These are phyloP conservation scores for Didymella arachidicola DNA, from an alignment of 2,329 filamentous ascomycete genomes.

Conservation along the genomic window DNA sequence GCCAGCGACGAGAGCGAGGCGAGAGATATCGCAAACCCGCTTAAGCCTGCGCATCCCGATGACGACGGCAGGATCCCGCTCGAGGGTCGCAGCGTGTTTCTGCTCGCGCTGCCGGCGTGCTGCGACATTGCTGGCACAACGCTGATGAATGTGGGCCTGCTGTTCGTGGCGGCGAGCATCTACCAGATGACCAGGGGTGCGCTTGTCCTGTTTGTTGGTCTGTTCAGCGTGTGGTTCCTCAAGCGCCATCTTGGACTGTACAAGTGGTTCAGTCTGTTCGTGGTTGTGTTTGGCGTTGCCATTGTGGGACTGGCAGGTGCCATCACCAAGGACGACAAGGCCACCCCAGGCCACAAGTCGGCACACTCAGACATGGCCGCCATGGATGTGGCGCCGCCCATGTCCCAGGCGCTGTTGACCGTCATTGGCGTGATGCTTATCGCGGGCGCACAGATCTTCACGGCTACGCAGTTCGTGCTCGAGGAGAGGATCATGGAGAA, in stretches of 20 bases:
- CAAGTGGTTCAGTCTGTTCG: conserved; percentile 88
- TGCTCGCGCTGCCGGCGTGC: conserved; percentile 85
- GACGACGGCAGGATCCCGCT: conserved; percentile 68
- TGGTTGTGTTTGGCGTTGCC: conserved; percentile 87
- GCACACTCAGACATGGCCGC: conserved; percentile 28
- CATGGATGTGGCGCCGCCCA: conserved; percentile 35
- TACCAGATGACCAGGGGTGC: conserved; percentile 99
- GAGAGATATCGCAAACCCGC: conserved; percentile 62
- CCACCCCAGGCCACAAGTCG: conserved; percentile 43
- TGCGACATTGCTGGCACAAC: conserved; percentile 96
- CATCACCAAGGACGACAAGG: conserved; percentile 74
- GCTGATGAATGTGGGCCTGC: conserved; percentile 92
- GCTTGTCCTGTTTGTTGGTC: conserved; percentile 90
- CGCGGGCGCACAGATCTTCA: conserved; percentile 94
- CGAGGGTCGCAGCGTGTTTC: conserved; percentile 71
- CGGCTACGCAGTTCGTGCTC: conserved; percentile 92
- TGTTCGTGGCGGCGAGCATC: conserved; percentile 94
- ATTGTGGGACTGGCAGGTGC: conserved; percentile 89
- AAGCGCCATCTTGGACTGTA: conserved; percentile 80
- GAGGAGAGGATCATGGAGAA: conserved; percentile 91
- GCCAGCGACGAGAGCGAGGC: conserved; percentile 55
- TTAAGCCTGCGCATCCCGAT: conserved; percentile 55
- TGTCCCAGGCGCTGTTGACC: conserved; percentile 69
- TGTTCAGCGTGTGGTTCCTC: conserved; percentile 93
- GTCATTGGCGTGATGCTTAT: conserved; percentile 88